Evolutionary conservation across 306 rosid species (phyloP).

Genomic region (Fragaria iinumae): DNA sequence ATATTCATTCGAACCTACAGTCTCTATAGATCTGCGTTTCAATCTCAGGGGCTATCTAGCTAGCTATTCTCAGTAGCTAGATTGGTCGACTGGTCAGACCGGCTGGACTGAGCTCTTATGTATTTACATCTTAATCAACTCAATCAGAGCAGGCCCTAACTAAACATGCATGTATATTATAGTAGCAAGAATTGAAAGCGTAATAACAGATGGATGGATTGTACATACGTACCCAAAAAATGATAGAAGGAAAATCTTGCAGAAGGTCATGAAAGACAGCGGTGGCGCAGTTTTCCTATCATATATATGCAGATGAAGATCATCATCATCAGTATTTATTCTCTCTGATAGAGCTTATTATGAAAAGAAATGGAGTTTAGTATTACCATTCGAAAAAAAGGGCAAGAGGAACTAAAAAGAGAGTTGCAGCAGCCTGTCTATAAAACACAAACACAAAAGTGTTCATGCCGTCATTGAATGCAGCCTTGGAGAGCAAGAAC

Average conservation of each 20-base stretch:
- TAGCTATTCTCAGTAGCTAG: neutral
- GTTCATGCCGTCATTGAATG: constrained; percentile 83
- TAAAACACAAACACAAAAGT: constrained; percentile 68
- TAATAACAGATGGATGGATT: neutral
- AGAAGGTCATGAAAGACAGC: constrained; percentile 50
- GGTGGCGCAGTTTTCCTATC: constrained; percentile 60
- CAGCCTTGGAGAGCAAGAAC: constrained; percentile 67
- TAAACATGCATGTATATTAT: neutral
- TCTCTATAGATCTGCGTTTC: neutral
- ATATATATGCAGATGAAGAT: neutral
- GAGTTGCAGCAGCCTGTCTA: constrained; percentile 62
- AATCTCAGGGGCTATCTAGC: neutral
- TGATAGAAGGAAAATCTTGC: constrained; percentile 73
- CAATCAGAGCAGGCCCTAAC: neutral
- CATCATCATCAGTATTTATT: neutral
- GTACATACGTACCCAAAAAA: constrained; percentile 52
- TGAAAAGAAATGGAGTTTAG: neutral
- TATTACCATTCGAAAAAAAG: constrained; percentile 53
- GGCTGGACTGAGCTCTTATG: neutral
- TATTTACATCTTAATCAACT: neutral
- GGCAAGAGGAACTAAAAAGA: constrained; percentile 54
- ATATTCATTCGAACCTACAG: neutral
- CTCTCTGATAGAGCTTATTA: neutral
- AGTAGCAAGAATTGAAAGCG: neutral
- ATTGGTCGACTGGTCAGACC: neutral